Percentiles rank a stretch among this genome's conserved stretches.
These are phyloP conservation scores for Nothophoma quercina DNA, from an alignment of 2,329 filamentous ascomycete genomes.

Conservation along the genomic window DNA sequence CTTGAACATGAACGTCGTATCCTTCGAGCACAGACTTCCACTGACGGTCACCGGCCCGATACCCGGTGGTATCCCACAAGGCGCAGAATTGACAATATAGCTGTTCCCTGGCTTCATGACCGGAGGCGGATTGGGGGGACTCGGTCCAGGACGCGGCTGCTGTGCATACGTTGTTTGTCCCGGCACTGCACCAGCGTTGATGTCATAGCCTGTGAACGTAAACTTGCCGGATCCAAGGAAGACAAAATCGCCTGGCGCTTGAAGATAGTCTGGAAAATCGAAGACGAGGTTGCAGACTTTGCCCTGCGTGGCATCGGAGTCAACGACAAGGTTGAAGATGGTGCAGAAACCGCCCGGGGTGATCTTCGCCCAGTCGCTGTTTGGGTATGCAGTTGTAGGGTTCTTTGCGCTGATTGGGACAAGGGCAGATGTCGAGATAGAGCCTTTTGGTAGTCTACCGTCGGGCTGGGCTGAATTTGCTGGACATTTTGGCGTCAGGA, in stretches of 20 bases:
- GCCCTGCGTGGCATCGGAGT: constrained; percentile 26
- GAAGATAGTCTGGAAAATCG: constrained; percentile 29
- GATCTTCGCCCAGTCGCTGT: constrained; percentile 26
- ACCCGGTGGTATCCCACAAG: constrained; percentile 30
- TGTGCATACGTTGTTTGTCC: constrained; percentile 34
- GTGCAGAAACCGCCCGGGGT: constrained; percentile 41
- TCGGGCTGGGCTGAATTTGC: constrained; percentile 29
- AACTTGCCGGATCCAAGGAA: constrained; percentile 32
- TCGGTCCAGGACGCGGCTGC: constrained; percentile 27
- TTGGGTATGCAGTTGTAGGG: constrained; percentile 29
- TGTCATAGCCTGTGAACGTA: constrained; percentile 33
- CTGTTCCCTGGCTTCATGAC: constrained; percentile 32
- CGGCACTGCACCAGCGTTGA: constrained; percentile 27
- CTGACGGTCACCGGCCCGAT: constrained; percentile 29
- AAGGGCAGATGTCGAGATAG: constrained; percentile 28
- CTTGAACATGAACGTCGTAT: constrained; percentile 32
- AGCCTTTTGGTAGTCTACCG: constrained; percentile 31
- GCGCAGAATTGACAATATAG: constrained; percentile 33
- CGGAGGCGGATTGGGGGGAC: constrained; percentile 29
- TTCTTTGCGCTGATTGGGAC: constrained; percentile 31
- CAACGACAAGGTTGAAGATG: constrained; percentile 40
- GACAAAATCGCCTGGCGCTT: constrained; percentile 25
- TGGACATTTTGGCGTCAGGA: constrained; percentile 19
- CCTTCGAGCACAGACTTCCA: constrained; percentile 31
- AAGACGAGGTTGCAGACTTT: constrained; percentile 44